Percentiles rank a stretch among this genome's conserved stretches.
Conservation (phyloP, 2,329 filamentous ascomycete genomes). For the Penicillium sp. region DNA sequence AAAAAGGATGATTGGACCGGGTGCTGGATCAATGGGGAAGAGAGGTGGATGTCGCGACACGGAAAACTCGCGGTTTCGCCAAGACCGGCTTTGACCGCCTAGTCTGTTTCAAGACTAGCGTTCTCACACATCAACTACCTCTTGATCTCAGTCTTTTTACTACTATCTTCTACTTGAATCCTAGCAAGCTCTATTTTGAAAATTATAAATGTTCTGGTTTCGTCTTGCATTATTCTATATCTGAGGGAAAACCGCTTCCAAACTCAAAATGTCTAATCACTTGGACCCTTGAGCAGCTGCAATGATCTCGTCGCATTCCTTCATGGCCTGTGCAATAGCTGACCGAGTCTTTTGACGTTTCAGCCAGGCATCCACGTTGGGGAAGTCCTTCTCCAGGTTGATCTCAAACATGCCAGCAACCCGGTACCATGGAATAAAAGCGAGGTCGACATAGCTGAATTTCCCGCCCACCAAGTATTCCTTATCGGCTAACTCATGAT, state of each 20-base stretch:
- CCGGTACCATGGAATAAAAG: slow-evolving; percentile 41
- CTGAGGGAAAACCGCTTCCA: background rate
- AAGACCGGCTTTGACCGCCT: slow-evolving; percentile 21
- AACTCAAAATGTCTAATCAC: background rate
- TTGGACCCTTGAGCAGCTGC: background rate
- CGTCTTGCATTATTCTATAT: too few relatives aligned
- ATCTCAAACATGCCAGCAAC: slow-evolving; percentile 8
- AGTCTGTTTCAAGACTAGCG: background rate
- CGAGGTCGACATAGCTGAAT: slow-evolving; percentile 44
- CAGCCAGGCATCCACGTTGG: slow-evolving; percentile 32
- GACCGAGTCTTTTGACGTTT: slow-evolving; percentile 28
- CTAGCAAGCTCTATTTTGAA: too few relatives aligned
- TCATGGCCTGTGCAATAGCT: slow-evolving; percentile 24
- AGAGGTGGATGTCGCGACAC: slow-evolving; percentile 35
- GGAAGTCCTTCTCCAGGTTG: slow-evolving; percentile 33
- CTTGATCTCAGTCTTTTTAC: too few relatives aligned
- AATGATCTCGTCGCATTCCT: slow-evolving; percentile 13
- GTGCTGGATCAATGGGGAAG: slow-evolving; percentile 26
- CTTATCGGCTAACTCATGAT: slow-evolving; percentile 38
- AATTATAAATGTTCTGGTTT: too few relatives aligned
- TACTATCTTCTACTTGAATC: background rate
- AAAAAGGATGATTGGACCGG: slow-evolving; percentile 23
- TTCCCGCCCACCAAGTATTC: slow-evolving; percentile 47
- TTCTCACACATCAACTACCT: background rate
- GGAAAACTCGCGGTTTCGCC: slow-evolving; percentile 36